Conservation (phyloP, 345 rosid genomes). For the Eucalyptus tenuipes region DNA sequence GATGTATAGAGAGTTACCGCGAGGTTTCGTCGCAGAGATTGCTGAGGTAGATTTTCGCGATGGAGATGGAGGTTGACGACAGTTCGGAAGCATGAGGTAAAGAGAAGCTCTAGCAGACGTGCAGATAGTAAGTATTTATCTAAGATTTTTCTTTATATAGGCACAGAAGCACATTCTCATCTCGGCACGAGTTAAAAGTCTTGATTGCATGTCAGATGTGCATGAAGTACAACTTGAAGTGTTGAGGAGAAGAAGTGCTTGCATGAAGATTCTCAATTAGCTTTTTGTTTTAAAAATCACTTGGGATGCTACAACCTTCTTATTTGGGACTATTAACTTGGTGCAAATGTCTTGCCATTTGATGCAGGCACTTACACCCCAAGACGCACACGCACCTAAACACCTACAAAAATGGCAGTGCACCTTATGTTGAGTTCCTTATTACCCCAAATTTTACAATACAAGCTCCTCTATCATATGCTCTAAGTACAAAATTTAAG, state of each 20-base stretch:
- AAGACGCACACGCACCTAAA: neutral
- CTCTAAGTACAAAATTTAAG: neutral
- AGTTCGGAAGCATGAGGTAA: neutral
- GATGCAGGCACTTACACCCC: neutral
- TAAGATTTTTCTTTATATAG: slow-evolving; percentile 7
- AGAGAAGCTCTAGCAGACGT: fast-evolving
- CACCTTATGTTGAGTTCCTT: neutral
- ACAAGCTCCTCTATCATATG: neutral
- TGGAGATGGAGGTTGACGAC: slow-evolving; percentile 27
- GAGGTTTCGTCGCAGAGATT: neutral
- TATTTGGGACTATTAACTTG: neutral
- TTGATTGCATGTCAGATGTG: slow-evolving; percentile 55
- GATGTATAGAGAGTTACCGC: neutral
- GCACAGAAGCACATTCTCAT: slow-evolving; percentile 70
- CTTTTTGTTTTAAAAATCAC: slow-evolving; percentile 82
- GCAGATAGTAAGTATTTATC: neutral
- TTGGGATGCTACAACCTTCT: slow-evolving; percentile 19
- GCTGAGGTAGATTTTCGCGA: neutral
- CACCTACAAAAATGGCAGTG: neutral
- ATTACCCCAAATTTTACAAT: neutral
- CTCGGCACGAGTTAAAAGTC: slow-evolving; percentile 37
- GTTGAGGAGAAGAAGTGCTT: slow-evolving; percentile 36
- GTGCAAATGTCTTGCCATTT: neutral
- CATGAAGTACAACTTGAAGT: slow-evolving; percentile 45
- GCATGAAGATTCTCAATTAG: slow-evolving; percentile 52